Evolutionary conservation across 768 basidiomycete genomes (phyloP), one percentile per base, ranked within the genome.

Genomic region (Podaxis pistillaris): DNA sequence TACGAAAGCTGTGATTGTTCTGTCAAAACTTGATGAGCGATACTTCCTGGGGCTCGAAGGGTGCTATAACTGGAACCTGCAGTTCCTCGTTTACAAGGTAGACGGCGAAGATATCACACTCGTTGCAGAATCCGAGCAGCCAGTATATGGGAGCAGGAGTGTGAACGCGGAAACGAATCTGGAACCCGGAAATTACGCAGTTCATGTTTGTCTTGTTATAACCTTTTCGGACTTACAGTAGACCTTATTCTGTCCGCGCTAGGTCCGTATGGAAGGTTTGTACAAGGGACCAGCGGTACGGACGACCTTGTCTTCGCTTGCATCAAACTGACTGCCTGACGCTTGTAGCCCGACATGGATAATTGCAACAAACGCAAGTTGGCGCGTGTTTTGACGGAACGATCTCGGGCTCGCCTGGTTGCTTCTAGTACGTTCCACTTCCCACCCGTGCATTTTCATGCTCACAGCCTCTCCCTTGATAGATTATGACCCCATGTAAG

Each of bases 31-130:
- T 26, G 83, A 86, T 63, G 66, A 71, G 4, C 75, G 83, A 5
- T 86, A 81, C 69, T 86, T 80, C 70, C 69, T 71, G 24, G 82
- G 82, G 50, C 72, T 86, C 41, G 67, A 79, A 0, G 80, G 80
- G 4, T 74, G 69, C 38, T 76, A 76, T 11, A 65, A 67, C 26
- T 85, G 82, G 82, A 76, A 74, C 8, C 73, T 85, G 61, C 30
- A 33, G 30, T 33, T 33, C 30, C 30, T 33, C 30, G 30, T 33
- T 8, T 33, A 33, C 30, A 33, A 78, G 60, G 68, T 76, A 59
- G 80, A 77, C 0, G 68, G 72, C 24, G 68, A 67, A 8, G 69
- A 73, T 13, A 9, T 33, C 3, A 19, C 17, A 6, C 58, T 69
- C 1, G 63, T 71, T 24, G 73, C 72, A 4, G 69, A 75, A 62